Base-by-base conservation (phyloP, 2,329 filamentous ascomycete genomes). In the Pseudodiploospora longispora region DNA sequence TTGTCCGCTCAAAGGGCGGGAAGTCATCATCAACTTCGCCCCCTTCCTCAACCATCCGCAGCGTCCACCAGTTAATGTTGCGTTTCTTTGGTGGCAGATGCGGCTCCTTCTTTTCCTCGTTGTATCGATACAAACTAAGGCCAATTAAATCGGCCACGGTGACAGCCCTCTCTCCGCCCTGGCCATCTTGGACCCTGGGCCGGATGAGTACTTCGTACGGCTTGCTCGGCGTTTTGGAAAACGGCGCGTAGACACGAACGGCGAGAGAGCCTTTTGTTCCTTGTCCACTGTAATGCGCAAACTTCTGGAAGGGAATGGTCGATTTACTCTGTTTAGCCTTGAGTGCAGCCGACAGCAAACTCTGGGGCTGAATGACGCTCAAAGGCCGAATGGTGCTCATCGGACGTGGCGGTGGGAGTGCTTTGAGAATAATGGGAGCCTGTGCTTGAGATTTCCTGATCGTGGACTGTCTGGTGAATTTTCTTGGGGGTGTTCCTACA, bases 11-110 rank as follows among this genome's bases (percentile, higher is more conserved):
- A 35, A 93, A 71, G 0, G 87, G 82, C 30, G 86, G 85, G 51
- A 93, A 93, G 57, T 93, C 87, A 51, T 88, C 85, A 53, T 94
- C 87, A 1, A 91, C 82, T 57, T 93, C 87, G 40, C 85, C 87
- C 44, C 87, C 85, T 58, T 93, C 81, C 49, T 93, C 82, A 2
- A 90, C 85, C 80, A 94, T 89, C 35, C 86, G 77, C 44, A 94
- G 66, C 27, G 82, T 87, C 84, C 85, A 93, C 69, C 81, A 81
- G 57, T 91, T 91, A 53, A 90, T 82, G 53, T 87, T 87, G 42
- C 80, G 70, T 57, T 87, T 86, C 41, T 82, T 76, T 2, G 68
- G 60, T 0, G 79, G 68, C 7, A 93, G 68, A 1, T 74, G 59
- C 4, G 87, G 87, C 50, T 88, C 78, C 29, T 80, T 69, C 53